phyloP scores from a whole-genome alignment of 306 rosid species.

The Adenanthera pavonina region DNA sequence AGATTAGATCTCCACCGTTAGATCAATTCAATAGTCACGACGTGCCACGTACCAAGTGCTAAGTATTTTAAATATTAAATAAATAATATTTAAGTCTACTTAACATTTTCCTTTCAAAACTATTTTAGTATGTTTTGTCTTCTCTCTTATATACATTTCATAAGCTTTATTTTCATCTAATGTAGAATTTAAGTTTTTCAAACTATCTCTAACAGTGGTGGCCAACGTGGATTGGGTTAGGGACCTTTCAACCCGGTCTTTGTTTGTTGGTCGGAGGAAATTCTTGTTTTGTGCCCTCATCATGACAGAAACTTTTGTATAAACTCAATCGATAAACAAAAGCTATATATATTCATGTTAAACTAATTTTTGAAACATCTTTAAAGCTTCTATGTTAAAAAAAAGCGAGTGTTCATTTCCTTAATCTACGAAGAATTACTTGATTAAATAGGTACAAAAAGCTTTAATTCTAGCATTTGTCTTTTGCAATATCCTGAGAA shows the following conservation, averaged over 20 bases:
- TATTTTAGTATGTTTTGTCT: no score
- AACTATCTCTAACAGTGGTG: no score
- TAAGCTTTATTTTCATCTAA: no score
- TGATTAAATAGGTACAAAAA: background rate
- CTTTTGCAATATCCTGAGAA: constrained; percentile 35
- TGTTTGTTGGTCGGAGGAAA: constrained; percentile 83
- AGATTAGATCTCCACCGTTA: no score
- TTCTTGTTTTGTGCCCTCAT: constrained; percentile 38
- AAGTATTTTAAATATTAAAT: no score
- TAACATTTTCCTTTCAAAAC: no score
- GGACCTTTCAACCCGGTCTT: constrained; percentile 51
- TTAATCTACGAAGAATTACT: background rate
- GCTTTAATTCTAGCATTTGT: constrained; percentile 33
- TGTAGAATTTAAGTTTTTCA: no score
- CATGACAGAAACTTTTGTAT: background rate
- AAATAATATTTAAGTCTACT: no score
- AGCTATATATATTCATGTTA: background rate
- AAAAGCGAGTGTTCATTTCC: background rate
- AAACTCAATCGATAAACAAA: background rate
- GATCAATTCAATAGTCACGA: no score
- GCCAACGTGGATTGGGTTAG: constrained; percentile 54
- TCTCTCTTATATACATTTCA: no score
- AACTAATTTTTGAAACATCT: background rate
- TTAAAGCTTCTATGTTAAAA: background rate
- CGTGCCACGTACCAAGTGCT: no score